Conservation (phyloP, 176 grass and related monocot species). For the Tuctoria greenei region DNA sequence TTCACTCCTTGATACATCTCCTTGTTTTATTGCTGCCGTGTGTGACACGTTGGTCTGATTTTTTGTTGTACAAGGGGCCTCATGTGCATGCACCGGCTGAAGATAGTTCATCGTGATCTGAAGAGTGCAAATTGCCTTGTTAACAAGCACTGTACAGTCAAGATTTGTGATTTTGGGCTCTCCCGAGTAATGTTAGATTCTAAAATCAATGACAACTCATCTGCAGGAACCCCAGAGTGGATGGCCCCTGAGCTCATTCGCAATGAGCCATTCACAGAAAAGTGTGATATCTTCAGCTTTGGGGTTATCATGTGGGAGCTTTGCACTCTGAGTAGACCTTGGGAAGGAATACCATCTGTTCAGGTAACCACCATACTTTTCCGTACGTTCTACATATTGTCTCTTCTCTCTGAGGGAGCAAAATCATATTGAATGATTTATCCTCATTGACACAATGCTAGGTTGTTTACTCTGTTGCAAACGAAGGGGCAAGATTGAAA, state of each 20-base stretch:
- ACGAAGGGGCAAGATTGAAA: constrained; percentile 80
- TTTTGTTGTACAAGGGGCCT: constrained; percentile 66
- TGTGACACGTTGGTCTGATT: constrained; percentile 24
- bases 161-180: constrained; percentile 97
- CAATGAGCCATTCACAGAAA: constrained; percentile 86
- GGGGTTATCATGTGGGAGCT: constrained; percentile 99
- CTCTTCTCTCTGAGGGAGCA: not conserved
- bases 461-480: constrained; percentile 94
- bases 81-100: constrained; percentile 98
- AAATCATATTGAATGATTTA: constrained; percentile 15
- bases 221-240: constrained; percentile 95
- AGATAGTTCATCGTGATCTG: constrained; percentile 93
- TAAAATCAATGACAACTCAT: constrained; percentile 74
- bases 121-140: constrained; percentile 99
- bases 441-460: constrained; percentile 34
- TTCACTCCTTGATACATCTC: not conserved
- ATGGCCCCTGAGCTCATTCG: constrained; percentile 98
- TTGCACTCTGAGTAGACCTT: constrained; percentile 87
- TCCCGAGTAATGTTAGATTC: constrained; percentile 63
- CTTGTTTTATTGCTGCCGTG: constrained; percentile 7
- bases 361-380: constrained; percentile 55
- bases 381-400: not conserved
- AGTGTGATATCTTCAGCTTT: constrained; percentile 95
- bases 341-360: constrained; percentile 82
- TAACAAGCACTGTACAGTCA: constrained; percentile 90